These are phyloP conservation scores for Lathyrus aphaca DNA, from an alignment of 306 rosid species.

Conservation along the genomic window DNA sequence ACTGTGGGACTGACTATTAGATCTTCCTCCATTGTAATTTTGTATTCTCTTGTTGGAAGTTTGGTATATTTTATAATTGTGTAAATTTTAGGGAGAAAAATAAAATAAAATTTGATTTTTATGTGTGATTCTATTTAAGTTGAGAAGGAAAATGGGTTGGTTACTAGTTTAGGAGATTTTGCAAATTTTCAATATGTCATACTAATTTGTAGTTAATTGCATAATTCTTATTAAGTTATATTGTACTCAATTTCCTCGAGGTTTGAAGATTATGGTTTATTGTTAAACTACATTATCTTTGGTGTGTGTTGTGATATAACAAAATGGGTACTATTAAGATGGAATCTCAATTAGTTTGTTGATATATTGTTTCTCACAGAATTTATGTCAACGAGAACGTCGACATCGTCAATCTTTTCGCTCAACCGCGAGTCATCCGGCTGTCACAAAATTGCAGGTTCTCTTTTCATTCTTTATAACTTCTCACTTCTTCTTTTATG, in stretches of 20 bases:
- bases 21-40: conserved; percentile 3
- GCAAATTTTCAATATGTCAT: conserved; percentile 12
- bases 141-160: not conserved
- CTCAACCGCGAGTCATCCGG: too few species aligned
- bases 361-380: too few species aligned
- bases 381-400: too few species aligned
- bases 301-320: too few species aligned
- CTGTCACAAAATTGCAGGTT: too few species aligned
- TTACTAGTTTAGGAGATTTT: not conserved
- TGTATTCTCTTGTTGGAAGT: not conserved
- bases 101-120: not conserved
- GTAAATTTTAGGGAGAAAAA: not conserved
- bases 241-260: not conserved
- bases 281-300: too few species aligned
- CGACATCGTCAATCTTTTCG: too few species aligned
- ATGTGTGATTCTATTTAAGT: not conserved
- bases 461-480: too few species aligned
- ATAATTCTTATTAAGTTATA: not conserved
- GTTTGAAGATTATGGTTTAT: too few species aligned
- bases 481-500: too few species aligned
- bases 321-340: too few species aligned
- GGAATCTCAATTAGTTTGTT: too few species aligned
- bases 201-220: conserved; percentile 12
- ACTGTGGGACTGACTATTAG: conserved; percentile 10
- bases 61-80: conserved; percentile 11